Conservation (phyloP, 352 stramenopile genomes). For the Phytophthora nicotianae region DNA sequence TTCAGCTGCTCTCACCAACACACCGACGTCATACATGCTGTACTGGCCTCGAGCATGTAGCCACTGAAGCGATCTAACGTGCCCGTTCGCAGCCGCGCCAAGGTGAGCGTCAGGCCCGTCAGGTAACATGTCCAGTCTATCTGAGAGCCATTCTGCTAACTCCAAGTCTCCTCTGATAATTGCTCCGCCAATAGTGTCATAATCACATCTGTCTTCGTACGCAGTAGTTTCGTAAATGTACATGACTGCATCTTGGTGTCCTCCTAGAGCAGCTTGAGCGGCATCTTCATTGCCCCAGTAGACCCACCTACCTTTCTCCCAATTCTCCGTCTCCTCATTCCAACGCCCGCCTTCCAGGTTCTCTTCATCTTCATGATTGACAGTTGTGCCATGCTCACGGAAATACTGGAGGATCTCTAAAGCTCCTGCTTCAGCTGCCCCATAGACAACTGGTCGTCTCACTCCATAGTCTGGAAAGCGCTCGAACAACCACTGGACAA, state of each 20-base stretch:
- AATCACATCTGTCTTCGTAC: conserved; percentile 4
- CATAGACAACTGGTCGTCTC: conserved; percentile 9
- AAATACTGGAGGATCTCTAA: conserved; percentile 11
- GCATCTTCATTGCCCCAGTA: not conserved
- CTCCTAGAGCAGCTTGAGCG: not conserved
- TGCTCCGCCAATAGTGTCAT: not conserved
- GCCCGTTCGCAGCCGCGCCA: conserved; percentile 8
- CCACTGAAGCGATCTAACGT: conserved; percentile 11
- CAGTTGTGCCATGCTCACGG: conserved; percentile 1
- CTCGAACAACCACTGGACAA: conserved; percentile 13
- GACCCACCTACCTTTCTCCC: conserved; percentile 3
- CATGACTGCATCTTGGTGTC: not conserved
- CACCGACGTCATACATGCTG: not conserved
- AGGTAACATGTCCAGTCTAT: too few species aligned
- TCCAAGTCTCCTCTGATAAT: too few species aligned
- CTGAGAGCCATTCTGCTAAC: too few species aligned
- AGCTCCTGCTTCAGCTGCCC: not conserved
- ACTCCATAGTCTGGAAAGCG: conserved; percentile 11
- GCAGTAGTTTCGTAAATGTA: conserved; percentile 2
- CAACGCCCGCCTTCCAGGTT: conserved; percentile 1
- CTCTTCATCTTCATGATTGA: conserved; percentile 1
- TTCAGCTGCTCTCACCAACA: conserved; percentile 13
- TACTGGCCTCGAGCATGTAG: not conserved
- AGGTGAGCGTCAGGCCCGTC: too few species aligned
- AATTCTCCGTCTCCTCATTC: conserved; percentile 4